Conservation (phyloP, 139 green algal genomes). For the Picochlorum sp. region DNA sequence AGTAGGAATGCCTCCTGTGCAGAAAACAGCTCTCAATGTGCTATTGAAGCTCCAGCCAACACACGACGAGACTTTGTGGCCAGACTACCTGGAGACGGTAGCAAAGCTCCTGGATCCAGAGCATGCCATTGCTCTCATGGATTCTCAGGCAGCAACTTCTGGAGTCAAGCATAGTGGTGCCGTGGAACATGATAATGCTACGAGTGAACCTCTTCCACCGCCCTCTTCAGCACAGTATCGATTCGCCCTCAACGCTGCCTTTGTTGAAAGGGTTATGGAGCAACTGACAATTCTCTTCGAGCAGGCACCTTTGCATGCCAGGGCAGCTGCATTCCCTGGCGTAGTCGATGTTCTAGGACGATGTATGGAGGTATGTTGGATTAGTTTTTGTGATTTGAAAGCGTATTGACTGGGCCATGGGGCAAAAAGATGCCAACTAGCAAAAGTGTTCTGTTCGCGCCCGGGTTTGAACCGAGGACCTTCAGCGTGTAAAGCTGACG, state of each 20-base stretch:
- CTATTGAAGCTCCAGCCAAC: slow-evolving; percentile 43
- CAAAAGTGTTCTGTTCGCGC: slow-evolving; percentile 14
- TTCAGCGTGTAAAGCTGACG: slow-evolving; percentile 37
- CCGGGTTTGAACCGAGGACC: slow-evolving; percentile 35
- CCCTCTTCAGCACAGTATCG: slow-evolving; percentile 3
- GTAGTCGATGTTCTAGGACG: slow-evolving; percentile 45
- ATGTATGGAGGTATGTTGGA: slow-evolving; percentile 55
- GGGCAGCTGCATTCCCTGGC: slow-evolving; percentile 45
- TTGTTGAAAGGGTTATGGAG: slow-evolving; percentile 25
- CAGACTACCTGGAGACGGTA: slow-evolving; percentile 32
- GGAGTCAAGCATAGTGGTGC: slow-evolving; percentile 19
- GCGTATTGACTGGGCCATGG: too few relatives aligned
- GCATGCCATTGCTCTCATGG: slow-evolving; percentile 19
- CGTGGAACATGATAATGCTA: slow-evolving; percentile 9
- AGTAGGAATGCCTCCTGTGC: slow-evolving; percentile 48
- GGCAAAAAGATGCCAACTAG: too few relatives aligned
- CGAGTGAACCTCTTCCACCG: neutral
- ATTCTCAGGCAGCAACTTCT: neutral
- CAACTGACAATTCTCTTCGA: slow-evolving; percentile 29
- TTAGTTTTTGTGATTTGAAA: neutral
- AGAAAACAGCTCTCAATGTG: slow-evolving; percentile 58
- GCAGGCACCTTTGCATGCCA: slow-evolving; percentile 43
- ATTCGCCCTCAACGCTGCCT: slow-evolving; percentile 30
- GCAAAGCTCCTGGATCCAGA: slow-evolving; percentile 27
- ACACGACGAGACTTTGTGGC: slow-evolving; percentile 47